Evolutionary conservation across 257 asterid species (phyloP).

Genomic region (Anisodus acutangulus): DNA sequence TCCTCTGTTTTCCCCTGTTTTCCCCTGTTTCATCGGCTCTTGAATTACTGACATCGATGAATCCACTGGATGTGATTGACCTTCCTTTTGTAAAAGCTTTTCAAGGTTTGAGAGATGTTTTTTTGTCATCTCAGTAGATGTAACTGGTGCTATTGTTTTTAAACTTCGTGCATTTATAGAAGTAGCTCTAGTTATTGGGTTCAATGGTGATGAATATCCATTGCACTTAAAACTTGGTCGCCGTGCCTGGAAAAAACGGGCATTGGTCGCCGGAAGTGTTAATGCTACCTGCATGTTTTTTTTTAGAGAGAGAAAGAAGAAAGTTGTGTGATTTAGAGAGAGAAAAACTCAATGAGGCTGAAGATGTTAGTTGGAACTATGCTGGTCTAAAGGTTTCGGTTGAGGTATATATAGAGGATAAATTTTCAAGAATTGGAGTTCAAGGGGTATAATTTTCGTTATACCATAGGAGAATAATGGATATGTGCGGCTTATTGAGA

Average conservation of each 20-base stretch:
- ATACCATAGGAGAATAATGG: not conserved
- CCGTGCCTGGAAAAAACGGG: constrained; percentile 42
- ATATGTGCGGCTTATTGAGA: not conserved
- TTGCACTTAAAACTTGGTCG: constrained; percentile 52
- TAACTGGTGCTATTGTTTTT: not conserved
- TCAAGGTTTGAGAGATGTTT: constrained; percentile 69
- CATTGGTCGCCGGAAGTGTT: constrained; percentile 60
- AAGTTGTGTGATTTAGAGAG: not conserved
- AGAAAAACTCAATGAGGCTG: not conserved
- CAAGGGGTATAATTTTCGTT: not conserved
- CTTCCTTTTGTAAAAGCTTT: constrained; percentile 51
- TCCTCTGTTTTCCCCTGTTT: constrained; percentile 34
- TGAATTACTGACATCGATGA: constrained; percentile 36
- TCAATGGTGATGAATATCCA: constrained; percentile 53
- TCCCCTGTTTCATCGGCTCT: constrained; percentile 17
- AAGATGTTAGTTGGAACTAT: not conserved
- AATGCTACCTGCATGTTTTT: constrained; percentile 61
- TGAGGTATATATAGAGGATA: constrained; percentile 6
- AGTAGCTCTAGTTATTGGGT: constrained; percentile 44
- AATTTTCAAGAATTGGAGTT: not conserved
- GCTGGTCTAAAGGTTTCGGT: not conserved
- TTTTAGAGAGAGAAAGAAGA: not conserved
- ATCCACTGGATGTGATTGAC: constrained; percentile 35
- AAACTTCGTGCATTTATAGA: constrained; percentile 30
- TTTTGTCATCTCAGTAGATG: constrained; percentile 47